Percentiles rank a stretch among this genome's conserved stretches.
Evolutionary conservation across 2,329 filamentous ascomycete species (phyloP).

Genomic region (Monilinia fructicola): DNA sequence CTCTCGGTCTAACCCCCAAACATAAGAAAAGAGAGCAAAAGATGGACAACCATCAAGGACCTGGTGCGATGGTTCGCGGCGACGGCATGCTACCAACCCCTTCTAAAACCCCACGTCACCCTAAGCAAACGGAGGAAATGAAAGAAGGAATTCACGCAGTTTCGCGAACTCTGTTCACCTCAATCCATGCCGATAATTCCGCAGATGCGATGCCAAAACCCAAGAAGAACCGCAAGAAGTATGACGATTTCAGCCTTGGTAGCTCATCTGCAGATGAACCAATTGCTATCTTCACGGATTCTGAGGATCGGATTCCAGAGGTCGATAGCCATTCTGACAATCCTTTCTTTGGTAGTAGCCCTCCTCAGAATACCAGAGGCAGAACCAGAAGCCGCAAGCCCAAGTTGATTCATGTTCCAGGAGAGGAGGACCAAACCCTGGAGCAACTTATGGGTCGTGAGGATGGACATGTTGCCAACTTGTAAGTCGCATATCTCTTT

Average conservation of each 20-base stretch:
- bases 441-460: slow-evolving; percentile 63
- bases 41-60: slow-evolving; percentile 30
- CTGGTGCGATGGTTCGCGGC: slow-evolving; percentile 26
- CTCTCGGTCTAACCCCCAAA: slow-evolving; percentile 34
- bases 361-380: slow-evolving; percentile 40
- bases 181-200: slow-evolving; percentile 43
- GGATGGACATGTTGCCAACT: slow-evolving; percentile 73
- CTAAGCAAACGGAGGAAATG: slow-evolving; percentile 52
- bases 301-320: slow-evolving; percentile 73
- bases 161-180: slow-evolving; percentile 62
- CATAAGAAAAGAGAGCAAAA: slow-evolving; percentile 30
- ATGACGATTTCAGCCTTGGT: slow-evolving; percentile 54
- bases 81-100: slow-evolving; percentile 71
- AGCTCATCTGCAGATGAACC: slow-evolving; percentile 53
- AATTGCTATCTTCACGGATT: slow-evolving; percentile 77
- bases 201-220: slow-evolving; percentile 59
- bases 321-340: slow-evolving; percentile 66
- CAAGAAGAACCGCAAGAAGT: slow-evolving; percentile 58
- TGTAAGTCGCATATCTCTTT: slow-evolving; percentile 59
- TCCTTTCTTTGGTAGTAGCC: slow-evolving; percentile 62
- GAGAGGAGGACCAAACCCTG: slow-evolving; percentile 49
- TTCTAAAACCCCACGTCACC: slow-evolving; percentile 71
- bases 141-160: slow-evolving; percentile 54
- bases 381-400: slow-evolving; percentile 56
- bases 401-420: slow-evolving; percentile 51